A percentile compares a stretch with the other conserved stretches of the same genome.
These are phyloP conservation scores for Hapsidospora chrysogenum DNA, from an alignment of 495 filamentous ascomycete species.

Conservation along the genomic window DNA sequence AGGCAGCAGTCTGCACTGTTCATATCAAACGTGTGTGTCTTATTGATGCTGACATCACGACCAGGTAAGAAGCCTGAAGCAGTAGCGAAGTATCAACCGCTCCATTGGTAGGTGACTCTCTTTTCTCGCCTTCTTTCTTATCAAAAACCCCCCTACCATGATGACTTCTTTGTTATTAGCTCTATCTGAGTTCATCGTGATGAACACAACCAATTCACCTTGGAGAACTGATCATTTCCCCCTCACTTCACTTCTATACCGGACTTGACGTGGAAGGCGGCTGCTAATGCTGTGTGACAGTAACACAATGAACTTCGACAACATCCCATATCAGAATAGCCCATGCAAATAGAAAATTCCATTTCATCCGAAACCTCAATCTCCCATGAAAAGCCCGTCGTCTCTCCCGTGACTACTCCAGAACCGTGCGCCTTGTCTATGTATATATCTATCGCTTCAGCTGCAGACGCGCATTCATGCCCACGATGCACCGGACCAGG, in stretches of 20 bases:
- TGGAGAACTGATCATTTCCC: slow-evolving; percentile 99
- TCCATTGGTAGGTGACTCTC: slow-evolving; percentile 5
- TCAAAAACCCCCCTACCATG: slow-evolving; percentile 39
- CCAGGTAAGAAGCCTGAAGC: background rate
- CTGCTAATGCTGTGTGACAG: too few relatives aligned
- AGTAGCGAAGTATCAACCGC: background rate
- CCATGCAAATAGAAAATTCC: too few relatives aligned
- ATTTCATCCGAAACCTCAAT: too few relatives aligned
- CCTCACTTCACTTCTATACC: too few relatives aligned
- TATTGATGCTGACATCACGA: background rate
- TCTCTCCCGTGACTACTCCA: too few relatives aligned
- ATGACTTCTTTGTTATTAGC: slow-evolving; percentile 55
- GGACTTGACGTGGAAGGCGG: too few relatives aligned
- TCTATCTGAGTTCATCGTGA: slow-evolving; percentile 59
- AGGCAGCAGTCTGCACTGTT: too few relatives aligned
- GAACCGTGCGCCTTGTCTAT: too few relatives aligned
- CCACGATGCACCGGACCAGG: slow-evolving; percentile 71
- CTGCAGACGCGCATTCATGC: slow-evolving; percentile 70
- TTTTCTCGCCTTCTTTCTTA: slow-evolving; percentile 2
- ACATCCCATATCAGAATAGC: too few relatives aligned
- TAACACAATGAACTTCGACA: too few relatives aligned
- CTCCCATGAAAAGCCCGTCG: too few relatives aligned
- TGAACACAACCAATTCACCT: slow-evolving; percentile 67
- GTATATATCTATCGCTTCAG: slow-evolving; percentile 14
- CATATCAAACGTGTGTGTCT: too few relatives aligned